phyloP scores from a whole-genome alignment of 2,329 filamentous ascomycete species.

The Colletotrichum gloeosporioides region DNA sequence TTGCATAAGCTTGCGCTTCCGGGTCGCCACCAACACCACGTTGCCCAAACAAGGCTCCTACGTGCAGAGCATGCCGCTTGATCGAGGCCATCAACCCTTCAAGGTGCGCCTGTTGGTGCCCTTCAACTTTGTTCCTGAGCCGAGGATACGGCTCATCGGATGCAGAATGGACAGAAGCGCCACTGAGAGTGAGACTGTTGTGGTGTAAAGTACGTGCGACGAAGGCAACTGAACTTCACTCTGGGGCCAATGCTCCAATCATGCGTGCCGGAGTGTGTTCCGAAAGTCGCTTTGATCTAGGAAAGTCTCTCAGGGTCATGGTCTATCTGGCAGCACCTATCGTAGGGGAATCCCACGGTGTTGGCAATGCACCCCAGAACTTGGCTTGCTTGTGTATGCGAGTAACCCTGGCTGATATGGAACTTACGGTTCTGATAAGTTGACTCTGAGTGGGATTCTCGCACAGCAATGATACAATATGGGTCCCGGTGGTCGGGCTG shows the following conservation, averaged over 20 bases:
- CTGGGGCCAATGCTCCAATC: neutral
- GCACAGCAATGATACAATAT: neutral
- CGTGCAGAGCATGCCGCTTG: neutral
- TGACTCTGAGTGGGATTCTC: neutral
- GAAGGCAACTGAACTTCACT: neutral
- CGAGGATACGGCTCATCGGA: neutral
- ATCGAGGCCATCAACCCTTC: neutral
- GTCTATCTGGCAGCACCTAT: neutral
- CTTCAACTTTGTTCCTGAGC: neutral
- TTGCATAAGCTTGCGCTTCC: neutral
- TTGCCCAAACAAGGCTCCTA: neutral
- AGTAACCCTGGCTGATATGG: neutral
- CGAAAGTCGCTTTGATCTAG: neutral
- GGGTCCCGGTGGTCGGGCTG: neutral
- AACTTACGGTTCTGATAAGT: neutral
- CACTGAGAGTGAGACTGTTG: neutral
- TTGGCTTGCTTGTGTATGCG: neutral
- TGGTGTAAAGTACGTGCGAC: neutral
- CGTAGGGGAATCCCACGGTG: neutral
- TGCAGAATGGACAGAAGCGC: neutral
- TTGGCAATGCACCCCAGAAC: neutral
- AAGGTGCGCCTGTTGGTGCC: neutral
- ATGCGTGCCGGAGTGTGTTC: neutral
- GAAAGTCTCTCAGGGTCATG: neutral
- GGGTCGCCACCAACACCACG: neutral